Conservation (phyloP, 2,329 filamentous ascomycete genomes). For the Monilinia laxa region DNA sequence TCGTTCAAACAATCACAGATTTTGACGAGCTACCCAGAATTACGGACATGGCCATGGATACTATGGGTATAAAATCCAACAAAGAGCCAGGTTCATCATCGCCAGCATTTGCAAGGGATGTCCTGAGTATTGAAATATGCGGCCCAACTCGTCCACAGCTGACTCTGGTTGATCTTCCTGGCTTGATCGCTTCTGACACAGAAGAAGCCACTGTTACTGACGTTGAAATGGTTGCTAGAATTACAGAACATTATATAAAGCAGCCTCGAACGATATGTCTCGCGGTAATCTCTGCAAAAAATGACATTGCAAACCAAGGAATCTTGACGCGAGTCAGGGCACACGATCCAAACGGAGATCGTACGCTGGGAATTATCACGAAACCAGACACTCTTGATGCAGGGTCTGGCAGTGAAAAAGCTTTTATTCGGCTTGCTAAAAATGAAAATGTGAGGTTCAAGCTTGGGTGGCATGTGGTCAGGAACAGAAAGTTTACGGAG, state of each 20-base stretch:
- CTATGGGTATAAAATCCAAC: conserved; percentile 32
- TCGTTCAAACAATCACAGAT: conserved; percentile 32
- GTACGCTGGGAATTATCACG: conserved; percentile 49
- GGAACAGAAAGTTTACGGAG: conserved; percentile 46
- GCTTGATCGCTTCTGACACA: conserved; percentile 37
- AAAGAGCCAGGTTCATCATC: background rate
- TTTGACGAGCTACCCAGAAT: conserved; percentile 36
- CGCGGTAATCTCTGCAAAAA: conserved; percentile 47
- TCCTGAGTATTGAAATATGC: conserved; percentile 36
- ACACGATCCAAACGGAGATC: conserved; percentile 40
- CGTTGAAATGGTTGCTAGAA: conserved; percentile 36
- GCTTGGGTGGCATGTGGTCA: conserved; percentile 52
- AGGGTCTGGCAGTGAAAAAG: conserved; percentile 42
- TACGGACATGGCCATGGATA: conserved; percentile 35
- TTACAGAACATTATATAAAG: conserved; percentile 44
- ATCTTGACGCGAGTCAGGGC: conserved; percentile 43
- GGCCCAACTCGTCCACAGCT: conserved; percentile 35
- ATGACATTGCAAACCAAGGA: conserved; percentile 45
- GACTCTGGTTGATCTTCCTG: conserved; percentile 42
- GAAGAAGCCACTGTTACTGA: conserved; percentile 35
- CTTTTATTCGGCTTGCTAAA: conserved; percentile 42
- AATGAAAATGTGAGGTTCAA: conserved; percentile 46
- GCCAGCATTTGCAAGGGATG: conserved; percentile 34
- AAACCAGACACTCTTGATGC: conserved; percentile 45
- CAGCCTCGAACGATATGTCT: conserved; percentile 48